phyloP scores from a whole-genome alignment of 257 asterid species.

The Solanum bulbocastanum region DNA sequence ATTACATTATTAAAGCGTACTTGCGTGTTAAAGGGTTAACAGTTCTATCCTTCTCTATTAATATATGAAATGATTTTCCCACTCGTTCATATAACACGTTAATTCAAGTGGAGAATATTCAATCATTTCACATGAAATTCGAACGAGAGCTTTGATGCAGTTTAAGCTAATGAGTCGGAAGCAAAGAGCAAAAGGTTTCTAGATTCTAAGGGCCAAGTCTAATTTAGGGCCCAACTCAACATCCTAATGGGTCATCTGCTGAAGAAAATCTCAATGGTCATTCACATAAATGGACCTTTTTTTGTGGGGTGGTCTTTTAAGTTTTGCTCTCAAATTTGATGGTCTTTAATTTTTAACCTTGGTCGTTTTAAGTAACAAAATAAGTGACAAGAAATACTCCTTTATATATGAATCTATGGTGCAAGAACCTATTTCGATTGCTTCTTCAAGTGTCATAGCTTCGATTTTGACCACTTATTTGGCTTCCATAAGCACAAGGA shows the following conservation, averaged over 20 bases:
- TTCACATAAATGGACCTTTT: not conserved
- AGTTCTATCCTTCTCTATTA: no score
- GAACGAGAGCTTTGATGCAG: not conserved
- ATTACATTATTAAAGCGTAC: not conserved
- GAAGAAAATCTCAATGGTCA: not conserved
- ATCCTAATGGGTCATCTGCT: not conserved
- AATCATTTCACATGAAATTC: not conserved
- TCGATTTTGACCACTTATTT: slow-evolving; percentile 13
- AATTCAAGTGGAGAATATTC: not conserved
- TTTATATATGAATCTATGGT: slow-evolving; percentile 26
- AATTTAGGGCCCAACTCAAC: not conserved
- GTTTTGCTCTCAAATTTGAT: not conserved
- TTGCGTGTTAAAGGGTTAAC: no score
- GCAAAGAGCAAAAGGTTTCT: not conserved
- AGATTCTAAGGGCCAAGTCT: not conserved
- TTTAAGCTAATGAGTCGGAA: not conserved
- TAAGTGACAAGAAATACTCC: not conserved
- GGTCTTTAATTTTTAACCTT: no score
- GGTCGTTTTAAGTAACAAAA: not conserved
- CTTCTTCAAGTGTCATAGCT: slow-evolving; percentile 2
- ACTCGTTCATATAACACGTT: not conserved
- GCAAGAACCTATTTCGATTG: slow-evolving; percentile 4
- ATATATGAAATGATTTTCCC: no score
- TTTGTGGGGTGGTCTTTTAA: not conserved
- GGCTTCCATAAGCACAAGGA: slow-evolving; percentile 39